Evolutionary conservation across 2,329 filamentous ascomycete species (phyloP).

Genomic region (Bipolaris victoriae): DNA sequence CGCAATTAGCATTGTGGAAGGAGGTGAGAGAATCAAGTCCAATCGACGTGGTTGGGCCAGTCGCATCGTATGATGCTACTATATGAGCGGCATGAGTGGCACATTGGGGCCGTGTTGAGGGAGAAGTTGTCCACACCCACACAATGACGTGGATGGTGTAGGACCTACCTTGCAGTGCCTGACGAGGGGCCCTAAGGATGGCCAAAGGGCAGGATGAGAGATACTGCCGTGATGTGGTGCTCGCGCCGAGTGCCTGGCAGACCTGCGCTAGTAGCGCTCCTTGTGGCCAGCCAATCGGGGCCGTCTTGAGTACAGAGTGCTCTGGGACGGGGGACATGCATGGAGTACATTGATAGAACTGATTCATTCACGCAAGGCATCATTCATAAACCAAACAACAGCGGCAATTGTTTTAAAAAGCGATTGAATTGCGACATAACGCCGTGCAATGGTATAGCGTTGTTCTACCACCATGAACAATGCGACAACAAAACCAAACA

Average conservation of each 20-base stretch:
- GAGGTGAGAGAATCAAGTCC: neutral
- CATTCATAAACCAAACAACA: too few relatives aligned
- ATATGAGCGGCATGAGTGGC: neutral
- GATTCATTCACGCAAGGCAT: too few relatives aligned
- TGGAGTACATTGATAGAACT: too few relatives aligned
- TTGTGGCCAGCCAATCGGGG: slow-evolving; percentile 1
- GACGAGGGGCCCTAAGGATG: slow-evolving; percentile 13
- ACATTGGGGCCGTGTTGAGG: slow-evolving; percentile 7
- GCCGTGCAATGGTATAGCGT: slow-evolving; percentile 3
- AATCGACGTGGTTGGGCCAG: slow-evolving; percentile 2
- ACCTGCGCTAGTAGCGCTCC: slow-evolving; percentile 5
- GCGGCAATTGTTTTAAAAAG: neutral
- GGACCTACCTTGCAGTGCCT: slow-evolving; percentile 19
- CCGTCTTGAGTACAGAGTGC: neutral
- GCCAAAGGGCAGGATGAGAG: slow-evolving; percentile 29
- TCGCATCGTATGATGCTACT: neutral
- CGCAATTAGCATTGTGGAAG: slow-evolving; percentile 13
- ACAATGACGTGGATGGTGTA: slow-evolving; percentile 12
- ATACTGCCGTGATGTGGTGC: slow-evolving; percentile 31
- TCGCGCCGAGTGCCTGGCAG: slow-evolving; percentile 15
- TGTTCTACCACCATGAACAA: neutral
- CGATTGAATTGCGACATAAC: slow-evolving; percentile 2
- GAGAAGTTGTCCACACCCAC: neutral
- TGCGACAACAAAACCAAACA: neutral
- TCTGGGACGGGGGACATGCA: too few relatives aligned